Conservation (phyloP, 176 grass and related monocot species). For the Carex myosuroides region DNA sequence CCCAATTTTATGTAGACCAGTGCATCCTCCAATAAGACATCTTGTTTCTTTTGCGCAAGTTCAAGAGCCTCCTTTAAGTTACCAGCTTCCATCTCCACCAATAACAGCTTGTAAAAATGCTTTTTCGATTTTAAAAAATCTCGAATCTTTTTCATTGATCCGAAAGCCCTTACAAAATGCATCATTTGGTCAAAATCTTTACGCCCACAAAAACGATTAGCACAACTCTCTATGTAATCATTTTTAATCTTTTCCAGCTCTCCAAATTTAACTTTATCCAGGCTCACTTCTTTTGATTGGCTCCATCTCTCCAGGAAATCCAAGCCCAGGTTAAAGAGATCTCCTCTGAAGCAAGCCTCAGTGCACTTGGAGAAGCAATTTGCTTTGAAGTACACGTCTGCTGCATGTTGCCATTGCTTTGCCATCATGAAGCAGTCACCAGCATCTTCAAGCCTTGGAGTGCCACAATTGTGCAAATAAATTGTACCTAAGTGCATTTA, state of each 20-base stretch:
- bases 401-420: constrained; percentile 25
- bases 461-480: constrained; percentile 27
- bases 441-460: constrained; percentile 28
- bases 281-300: background rate
- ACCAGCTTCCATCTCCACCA: constrained; percentile 21
- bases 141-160: constrained; percentile 3
- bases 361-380: constrained; percentile 31
- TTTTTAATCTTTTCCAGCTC: background rate
- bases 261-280: background rate
- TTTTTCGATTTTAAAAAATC: constrained; percentile 15
- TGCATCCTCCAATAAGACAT: constrained; percentile 24
- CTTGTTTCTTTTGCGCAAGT: constrained; percentile 15
- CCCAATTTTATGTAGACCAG: constrained; percentile 15
- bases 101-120: constrained; percentile 13
- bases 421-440: constrained; percentile 33
- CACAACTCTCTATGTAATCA: constrained; percentile 20
- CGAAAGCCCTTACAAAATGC: constrained; percentile 19
- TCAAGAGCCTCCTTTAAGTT: constrained; percentile 28
- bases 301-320: constrained; percentile 18
- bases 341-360: constrained; percentile 20
- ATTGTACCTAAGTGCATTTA: background rate
- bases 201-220: background rate
- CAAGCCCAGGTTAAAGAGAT: constrained; percentile 22
- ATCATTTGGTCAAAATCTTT: constrained; percentile 24
- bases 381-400: constrained; percentile 21